A percentile compares a stretch with the other conserved stretches of the same genome.
Conservation (phyloP, 139 green algal genomes). For the Chlamydomonas sphaeroides region DNA sequence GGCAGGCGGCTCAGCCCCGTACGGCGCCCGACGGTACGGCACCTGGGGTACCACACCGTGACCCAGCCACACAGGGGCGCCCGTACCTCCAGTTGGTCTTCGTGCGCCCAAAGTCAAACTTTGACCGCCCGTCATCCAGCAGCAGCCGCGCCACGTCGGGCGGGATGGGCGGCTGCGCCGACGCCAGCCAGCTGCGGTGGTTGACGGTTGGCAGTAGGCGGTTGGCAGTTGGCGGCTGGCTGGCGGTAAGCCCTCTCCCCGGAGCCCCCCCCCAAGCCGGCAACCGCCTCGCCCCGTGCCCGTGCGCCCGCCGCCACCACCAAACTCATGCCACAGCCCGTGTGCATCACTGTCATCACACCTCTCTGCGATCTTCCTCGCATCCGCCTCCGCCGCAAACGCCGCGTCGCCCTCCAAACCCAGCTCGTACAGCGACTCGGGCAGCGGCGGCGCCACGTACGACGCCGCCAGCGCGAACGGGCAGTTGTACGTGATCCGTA, state of each 20-base stretch:
- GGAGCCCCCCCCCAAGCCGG: too few relatives aligned
- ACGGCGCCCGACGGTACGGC: too few relatives aligned
- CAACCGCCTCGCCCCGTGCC: too few relatives aligned
- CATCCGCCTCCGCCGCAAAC: not conserved
- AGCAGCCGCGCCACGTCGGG: not conserved
- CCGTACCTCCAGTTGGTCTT: constrained; percentile 36
- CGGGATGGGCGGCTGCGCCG: constrained; percentile 33
- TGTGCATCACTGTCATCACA: too few relatives aligned
- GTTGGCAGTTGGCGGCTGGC: too few relatives aligned
- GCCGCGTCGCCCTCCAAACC: not conserved
- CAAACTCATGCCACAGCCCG: too few relatives aligned
- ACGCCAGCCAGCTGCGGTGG: constrained; percentile 23
- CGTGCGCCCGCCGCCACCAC: too few relatives aligned
- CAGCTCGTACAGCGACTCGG: constrained; percentile 37
- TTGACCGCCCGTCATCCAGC: constrained; percentile 21
- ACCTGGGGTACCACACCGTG: not conserved
- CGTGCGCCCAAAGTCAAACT: constrained; percentile 22
- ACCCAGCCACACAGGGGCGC: not conserved
- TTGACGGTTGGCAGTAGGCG: too few relatives aligned
- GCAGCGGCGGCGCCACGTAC: constrained; percentile 1
- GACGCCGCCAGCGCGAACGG: not conserved
- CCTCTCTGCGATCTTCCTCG: constrained; percentile 5
- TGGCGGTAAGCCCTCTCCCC: too few relatives aligned
- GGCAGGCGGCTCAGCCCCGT: too few relatives aligned
- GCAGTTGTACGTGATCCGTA: not conserved